Conservation (phyloP, 805 yeast genomes). For the Pichia eremophila region DNA sequence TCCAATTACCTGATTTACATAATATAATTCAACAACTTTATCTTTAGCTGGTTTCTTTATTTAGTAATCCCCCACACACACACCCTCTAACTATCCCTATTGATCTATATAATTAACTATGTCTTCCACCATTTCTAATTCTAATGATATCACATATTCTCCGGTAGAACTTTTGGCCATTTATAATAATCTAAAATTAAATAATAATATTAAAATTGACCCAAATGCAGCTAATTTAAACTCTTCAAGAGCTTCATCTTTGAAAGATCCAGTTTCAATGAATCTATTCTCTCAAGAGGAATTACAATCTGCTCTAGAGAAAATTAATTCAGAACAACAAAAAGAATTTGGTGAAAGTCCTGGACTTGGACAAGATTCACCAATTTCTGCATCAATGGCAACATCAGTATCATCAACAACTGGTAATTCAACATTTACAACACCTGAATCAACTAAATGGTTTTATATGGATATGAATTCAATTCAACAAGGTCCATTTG, state of each 20-base stretch:
- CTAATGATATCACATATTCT: neutral
- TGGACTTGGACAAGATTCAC: too few relatives aligned
- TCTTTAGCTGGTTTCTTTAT: too few relatives aligned
- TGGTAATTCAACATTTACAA: neutral
- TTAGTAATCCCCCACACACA: too few relatives aligned
- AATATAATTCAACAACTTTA: too few relatives aligned
- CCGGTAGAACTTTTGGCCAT: neutral
- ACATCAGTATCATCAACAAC: too few relatives aligned
- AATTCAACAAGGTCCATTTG: conserved; percentile 74
- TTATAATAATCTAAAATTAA: neutral
- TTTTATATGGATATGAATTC: conserved; percentile 62
- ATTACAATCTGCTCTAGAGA: neutral
- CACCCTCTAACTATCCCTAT: too few relatives aligned
- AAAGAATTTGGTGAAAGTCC: too few relatives aligned
- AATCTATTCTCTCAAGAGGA: neutral
- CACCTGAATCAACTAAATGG: conserved; percentile 35
- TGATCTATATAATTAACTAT: neutral
- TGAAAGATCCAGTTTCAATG: conserved; percentile 1
- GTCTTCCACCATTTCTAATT: neutral
- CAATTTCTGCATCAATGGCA: neutral
- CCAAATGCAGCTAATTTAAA: conserved; percentile 1
- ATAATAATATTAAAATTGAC: neutral
- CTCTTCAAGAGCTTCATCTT: conserved; percentile 1
- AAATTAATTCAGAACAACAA: neutral
- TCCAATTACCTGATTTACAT: too few relatives aligned